phyloP scores from a whole-genome alignment of 2,329 filamentous ascomycete genomes.

The Ophiocordyceps australis region DNA sequence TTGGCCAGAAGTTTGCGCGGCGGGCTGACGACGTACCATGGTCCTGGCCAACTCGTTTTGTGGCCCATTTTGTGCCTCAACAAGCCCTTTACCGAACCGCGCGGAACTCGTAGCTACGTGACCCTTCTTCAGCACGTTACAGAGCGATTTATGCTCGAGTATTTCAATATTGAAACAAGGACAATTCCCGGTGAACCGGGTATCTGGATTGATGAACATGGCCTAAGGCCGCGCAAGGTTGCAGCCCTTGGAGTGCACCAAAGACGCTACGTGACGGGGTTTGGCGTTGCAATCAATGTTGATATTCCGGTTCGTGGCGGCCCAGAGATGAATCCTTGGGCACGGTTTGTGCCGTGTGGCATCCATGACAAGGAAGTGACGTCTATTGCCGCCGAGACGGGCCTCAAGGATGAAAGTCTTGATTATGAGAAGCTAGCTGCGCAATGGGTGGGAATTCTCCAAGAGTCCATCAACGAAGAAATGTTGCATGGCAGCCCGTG shows the following conservation, averaged over 20 bases:
- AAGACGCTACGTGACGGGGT: conserved; percentile 62
- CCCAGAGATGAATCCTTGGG: conserved; percentile 30
- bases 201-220: conserved; percentile 45
- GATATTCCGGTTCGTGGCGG: conserved; percentile 31
- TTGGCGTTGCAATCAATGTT: conserved; percentile 74
- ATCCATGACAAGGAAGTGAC: conserved; percentile 63
- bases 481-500: too few species aligned
- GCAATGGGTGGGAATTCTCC: conserved; percentile 15
- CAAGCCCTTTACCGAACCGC: conserved; percentile 28
- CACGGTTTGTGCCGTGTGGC: conserved; percentile 77
- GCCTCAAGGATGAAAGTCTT: conserved; percentile 5
- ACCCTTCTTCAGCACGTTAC: conserved; percentile 61
- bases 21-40: conserved; percentile 88
- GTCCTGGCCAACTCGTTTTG: conserved; percentile 80
- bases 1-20: conserved; percentile 62
- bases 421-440: conserved; percentile 11
- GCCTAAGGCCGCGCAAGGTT: conserved; percentile 44
- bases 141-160: conserved; percentile 38
- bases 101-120: conserved; percentile 63
- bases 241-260: conserved; percentile 87
- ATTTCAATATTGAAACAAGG: conserved; percentile 39
- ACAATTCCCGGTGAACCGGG: conserved; percentile 61
- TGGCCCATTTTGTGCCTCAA: conserved; percentile 81
- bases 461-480: too few species aligned
- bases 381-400: conserved; percentile 42